These are phyloP conservation scores for Plasmodium berghei DNA, from an alignment of 169 alveolate genomes.

Conservation along the genomic window DNA sequence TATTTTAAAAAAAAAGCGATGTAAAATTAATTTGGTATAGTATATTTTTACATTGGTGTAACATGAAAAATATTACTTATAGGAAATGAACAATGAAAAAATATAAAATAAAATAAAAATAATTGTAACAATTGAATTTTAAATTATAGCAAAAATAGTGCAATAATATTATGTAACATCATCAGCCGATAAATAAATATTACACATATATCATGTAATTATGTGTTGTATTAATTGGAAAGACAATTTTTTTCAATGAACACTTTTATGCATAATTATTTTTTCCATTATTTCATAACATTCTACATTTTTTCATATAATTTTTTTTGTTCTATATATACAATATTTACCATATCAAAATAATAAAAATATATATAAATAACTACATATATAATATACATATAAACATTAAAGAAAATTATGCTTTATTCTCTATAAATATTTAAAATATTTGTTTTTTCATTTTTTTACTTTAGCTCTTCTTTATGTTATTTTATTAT, in stretches of 20 bases:
- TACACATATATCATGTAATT: not conserved
- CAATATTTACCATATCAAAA: constrained; percentile 2
- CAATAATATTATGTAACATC: too few relatives aligned
- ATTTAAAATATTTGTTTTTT: not conserved
- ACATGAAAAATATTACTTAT: too few relatives aligned
- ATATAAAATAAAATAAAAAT: too few relatives aligned
- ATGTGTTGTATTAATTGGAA: not conserved
- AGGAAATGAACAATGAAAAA: too few relatives aligned
- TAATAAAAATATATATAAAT: not conserved
- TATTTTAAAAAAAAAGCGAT: too few relatives aligned
- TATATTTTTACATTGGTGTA: too few relatives aligned
- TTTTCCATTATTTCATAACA: constrained; percentile 31
- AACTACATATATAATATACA: not conserved
- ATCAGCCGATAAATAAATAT: too few relatives aligned
- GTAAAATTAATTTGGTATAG: too few relatives aligned
- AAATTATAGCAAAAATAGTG: too few relatives aligned
- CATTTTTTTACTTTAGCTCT: constrained; percentile 2
- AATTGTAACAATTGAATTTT: not conserved
- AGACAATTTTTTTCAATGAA: constrained; percentile 13
- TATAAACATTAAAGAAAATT: constrained; percentile 6
- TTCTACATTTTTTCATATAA: constrained; percentile 1
- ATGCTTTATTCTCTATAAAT: not conserved
- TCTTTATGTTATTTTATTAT: constrained; percentile 11
- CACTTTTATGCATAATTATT: constrained; percentile 38
- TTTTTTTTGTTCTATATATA: constrained; percentile 1